These are phyloP conservation scores for Lyophyllum atratum DNA, from an alignment of 768 basidiomycete species.

Conservation along the genomic window DNA sequence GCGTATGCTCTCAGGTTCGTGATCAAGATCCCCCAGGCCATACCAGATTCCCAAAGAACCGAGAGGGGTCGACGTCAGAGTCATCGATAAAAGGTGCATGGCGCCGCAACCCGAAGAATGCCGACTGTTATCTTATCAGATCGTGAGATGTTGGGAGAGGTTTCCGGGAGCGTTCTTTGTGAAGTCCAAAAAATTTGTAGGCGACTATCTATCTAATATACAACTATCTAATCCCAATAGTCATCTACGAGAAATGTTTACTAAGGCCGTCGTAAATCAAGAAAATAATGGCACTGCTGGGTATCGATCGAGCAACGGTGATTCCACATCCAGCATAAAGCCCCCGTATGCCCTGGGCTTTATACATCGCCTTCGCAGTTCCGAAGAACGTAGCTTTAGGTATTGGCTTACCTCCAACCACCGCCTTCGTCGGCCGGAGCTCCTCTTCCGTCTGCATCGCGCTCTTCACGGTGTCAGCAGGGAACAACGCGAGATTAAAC, in stretches of 20 bases:
- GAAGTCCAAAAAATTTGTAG: no score
- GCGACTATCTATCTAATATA: not conserved
- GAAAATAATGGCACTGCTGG: constrained; percentile 89
- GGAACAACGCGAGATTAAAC: constrained; percentile 90
- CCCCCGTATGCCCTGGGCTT: constrained; percentile 70
- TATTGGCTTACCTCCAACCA: constrained; percentile 15
- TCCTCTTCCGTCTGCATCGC: constrained; percentile 95
- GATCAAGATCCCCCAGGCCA: no score
- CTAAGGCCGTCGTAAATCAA: constrained; percentile 80
- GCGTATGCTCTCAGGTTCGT: no score
- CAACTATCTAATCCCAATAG: not conserved
- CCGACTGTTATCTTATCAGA: no score
- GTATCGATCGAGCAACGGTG: constrained; percentile 79
- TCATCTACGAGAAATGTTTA: constrained; percentile 34
- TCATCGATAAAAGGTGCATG: no score
- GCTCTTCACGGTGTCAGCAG: constrained; percentile 93
- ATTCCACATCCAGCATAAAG: constrained; percentile 90
- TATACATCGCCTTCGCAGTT: constrained; percentile 71
- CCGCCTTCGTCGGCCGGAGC: constrained; percentile 48
- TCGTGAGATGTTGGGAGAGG: no score
- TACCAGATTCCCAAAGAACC: no score
- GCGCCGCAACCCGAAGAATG: no score
- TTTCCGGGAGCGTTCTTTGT: no score
- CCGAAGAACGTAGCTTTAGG: constrained; percentile 50
- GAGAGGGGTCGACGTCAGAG: no score